Conservation (phyloP, 73 alveolate species). For the Paramecium sonneborni region DNA sequence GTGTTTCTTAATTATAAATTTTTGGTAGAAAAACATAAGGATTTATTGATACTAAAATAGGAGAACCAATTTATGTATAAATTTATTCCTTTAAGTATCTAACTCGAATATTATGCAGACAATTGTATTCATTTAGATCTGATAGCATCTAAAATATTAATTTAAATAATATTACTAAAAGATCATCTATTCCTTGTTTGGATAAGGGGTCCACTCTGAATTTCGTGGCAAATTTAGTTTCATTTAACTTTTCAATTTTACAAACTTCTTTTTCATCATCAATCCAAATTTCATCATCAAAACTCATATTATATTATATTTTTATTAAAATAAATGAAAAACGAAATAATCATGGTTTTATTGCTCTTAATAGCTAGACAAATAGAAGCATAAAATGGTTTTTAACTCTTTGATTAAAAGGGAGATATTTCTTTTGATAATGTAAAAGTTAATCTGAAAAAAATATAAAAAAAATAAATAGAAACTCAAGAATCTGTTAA, state of each 20-base stretch:
- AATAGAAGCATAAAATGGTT: not conserved
- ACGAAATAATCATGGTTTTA: not conserved
- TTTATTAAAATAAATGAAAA: not conserved
- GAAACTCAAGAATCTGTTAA: not conserved
- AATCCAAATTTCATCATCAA: not conserved
- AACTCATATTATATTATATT: not conserved
- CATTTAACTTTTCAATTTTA: not conserved
- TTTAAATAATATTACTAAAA: not conserved
- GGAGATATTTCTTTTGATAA: not conserved
- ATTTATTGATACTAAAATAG: constrained; percentile 90
- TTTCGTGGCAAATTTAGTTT: not conserved
- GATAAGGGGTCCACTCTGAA: not conserved
- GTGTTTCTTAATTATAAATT: constrained; percentile 74
- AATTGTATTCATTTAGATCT: constrained; percentile 84
- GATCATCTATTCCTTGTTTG: not conserved
- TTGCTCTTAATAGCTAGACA: not conserved
- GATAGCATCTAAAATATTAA: not conserved
- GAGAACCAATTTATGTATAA: constrained; percentile 91
- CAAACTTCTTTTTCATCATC: not conserved
- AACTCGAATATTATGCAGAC: constrained; percentile 77
- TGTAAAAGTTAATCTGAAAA: not conserved
- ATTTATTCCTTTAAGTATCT: constrained; percentile 81
- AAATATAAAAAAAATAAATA: not conserved
- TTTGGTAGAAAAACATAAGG: constrained; percentile 88
- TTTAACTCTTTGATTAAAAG: not conserved